A percentile compares a stretch with the other conserved stretches of the same genome.
These are phyloP conservation scores for Monosporascus cannonballus DNA, from an alignment of 2,329 filamentous ascomycete species.

Conservation along the genomic window DNA sequence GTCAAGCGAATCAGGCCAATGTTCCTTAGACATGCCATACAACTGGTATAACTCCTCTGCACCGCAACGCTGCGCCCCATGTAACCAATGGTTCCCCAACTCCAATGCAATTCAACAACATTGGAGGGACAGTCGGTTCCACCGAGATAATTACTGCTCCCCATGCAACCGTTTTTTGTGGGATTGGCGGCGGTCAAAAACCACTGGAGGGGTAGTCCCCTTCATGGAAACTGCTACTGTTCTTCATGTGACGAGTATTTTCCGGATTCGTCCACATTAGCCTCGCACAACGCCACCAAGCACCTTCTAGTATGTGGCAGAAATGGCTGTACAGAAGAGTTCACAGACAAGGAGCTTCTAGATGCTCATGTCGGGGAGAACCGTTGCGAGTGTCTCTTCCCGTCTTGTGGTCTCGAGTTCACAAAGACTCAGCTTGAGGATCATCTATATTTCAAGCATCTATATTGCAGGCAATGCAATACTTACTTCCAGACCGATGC, in stretches of 20 bases:
- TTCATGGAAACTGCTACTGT: not conserved
- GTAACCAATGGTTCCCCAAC: too few species aligned
- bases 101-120: too few species aligned
- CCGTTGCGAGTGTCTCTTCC: not conserved
- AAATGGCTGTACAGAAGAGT: not conserved
- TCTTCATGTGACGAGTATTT: not conserved
- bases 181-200: too few species aligned
- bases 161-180: too few species aligned
- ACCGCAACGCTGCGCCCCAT: too few species aligned
- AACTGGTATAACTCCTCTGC: too few species aligned
- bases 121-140: too few species aligned
- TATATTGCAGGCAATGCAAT: constrained; percentile 1
- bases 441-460: not conserved
- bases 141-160: too few species aligned
- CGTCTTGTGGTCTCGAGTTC: constrained; percentile 1
- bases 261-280: not conserved
- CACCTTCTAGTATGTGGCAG: not conserved
- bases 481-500: not conserved
- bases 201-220: too few species aligned
- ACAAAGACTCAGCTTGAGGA: not conserved
- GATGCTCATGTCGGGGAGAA: not conserved
- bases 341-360: not conserved
- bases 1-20: too few species aligned
- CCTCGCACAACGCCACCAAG: not conserved
- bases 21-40: too few species aligned